Evolutionary conservation across 2,329 filamentous ascomycete species (phyloP).

Genomic region (Epichloe hybrida): DNA sequence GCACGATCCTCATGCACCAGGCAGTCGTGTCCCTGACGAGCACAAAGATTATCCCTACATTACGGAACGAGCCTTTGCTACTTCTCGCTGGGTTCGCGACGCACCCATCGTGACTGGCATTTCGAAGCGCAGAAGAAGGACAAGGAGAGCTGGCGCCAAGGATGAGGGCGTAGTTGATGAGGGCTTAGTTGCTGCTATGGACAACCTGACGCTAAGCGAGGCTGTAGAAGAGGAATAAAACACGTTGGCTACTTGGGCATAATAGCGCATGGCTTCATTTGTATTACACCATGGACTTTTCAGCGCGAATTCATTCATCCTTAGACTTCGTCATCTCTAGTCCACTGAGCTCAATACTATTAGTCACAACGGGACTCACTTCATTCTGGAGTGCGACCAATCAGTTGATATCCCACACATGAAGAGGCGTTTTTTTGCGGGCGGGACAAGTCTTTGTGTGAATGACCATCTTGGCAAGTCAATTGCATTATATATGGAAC

Average conservation of each 20-base stretch:
- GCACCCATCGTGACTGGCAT: slow-evolving; percentile 30
- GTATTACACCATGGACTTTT: too few species aligned
- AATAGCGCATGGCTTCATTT: too few species aligned
- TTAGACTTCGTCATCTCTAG: too few species aligned
- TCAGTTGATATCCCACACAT: too few species aligned
- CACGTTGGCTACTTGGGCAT: too few species aligned
- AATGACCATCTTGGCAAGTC: background rate
- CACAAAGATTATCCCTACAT: slow-evolving; percentile 52
- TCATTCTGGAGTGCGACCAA: too few species aligned
- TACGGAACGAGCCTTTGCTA: slow-evolving; percentile 54
- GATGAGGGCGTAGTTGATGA: background rate
- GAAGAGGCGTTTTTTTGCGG: too few species aligned
- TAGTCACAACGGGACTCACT: too few species aligned
- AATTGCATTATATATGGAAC: background rate
- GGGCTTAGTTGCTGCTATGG: background rate
- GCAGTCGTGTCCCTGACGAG: slow-evolving; percentile 26
- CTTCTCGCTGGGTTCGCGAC: slow-evolving; percentile 56
- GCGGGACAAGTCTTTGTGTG: too few species aligned
- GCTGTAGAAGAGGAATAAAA: background rate
- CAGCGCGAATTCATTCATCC: too few species aligned
- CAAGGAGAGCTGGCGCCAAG: slow-evolving; percentile 7
- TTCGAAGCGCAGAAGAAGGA: slow-evolving; percentile 24
- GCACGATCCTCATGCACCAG: background rate
- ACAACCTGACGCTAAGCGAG: background rate
- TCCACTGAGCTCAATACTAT: too few species aligned